These are phyloP conservation scores for Talaromyces sp. DNA, from an alignment of 2,329 filamentous ascomycete species.

Conservation along the genomic window DNA sequence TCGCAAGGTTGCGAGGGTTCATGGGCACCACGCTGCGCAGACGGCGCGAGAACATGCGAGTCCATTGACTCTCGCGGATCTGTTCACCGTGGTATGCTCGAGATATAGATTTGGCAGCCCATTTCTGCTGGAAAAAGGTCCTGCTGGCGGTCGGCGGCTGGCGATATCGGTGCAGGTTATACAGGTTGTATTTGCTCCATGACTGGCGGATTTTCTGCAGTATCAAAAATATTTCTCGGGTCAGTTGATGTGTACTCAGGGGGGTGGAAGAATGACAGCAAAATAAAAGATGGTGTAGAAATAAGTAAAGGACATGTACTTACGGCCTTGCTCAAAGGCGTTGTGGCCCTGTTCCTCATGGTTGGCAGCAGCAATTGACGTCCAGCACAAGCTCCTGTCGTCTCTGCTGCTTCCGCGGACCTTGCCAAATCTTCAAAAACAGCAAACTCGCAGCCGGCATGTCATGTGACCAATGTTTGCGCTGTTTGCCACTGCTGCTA, in stretches of 20 bases:
- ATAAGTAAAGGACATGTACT: slow-evolving; percentile 9
- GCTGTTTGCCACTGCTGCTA: slow-evolving; percentile 2
- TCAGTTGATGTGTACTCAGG: not conserved
- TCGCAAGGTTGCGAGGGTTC: slow-evolving; percentile 73
- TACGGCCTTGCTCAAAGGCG: slow-evolving; percentile 38
- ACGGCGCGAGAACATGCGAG: slow-evolving; percentile 81
- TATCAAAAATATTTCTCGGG: not conserved
- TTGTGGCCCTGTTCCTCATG: slow-evolving; percentile 45
- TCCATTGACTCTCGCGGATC: slow-evolving; percentile 88
- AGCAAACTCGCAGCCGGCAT: not conserved
- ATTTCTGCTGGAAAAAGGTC: slow-evolving; percentile 99
- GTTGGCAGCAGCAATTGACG: slow-evolving; percentile 18
- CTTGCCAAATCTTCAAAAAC: slow-evolving; percentile 28
- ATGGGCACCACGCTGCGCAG: slow-evolving; percentile 81
- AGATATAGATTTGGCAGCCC: slow-evolving; percentile 77
- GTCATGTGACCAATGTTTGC: slow-evolving; percentile 21
- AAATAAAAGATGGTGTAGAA: too few relatives aligned
- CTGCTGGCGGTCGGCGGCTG: slow-evolving; percentile 41
- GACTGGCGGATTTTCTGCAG: slow-evolving; percentile 83
- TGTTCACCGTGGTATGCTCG: slow-evolving; percentile 93
- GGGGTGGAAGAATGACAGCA: not conserved
- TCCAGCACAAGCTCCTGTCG: not conserved
- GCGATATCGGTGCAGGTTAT: slow-evolving; percentile 66
- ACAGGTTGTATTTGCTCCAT: slow-evolving; percentile 97
- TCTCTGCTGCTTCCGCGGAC: slow-evolving; percentile 7